Percentiles rank a stretch among this genome's conserved stretches.
phyloP scores from a whole-genome alignment of 495 filamentous ascomycete species.

The Barbatosphaeria neglecta region DNA sequence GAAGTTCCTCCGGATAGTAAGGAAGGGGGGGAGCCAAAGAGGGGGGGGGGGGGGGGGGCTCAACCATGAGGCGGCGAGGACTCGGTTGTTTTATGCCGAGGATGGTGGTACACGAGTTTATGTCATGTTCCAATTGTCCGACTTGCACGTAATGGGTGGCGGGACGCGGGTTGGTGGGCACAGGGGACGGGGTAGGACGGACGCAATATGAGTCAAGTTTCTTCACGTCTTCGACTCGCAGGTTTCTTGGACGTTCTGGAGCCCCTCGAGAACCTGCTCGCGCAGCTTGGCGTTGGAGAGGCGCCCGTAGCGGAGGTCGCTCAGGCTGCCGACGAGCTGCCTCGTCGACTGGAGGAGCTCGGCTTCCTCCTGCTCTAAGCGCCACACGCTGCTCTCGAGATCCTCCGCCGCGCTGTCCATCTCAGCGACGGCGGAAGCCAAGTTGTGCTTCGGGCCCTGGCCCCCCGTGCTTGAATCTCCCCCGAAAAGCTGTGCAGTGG shows the following conservation, averaged over 20 bases:
- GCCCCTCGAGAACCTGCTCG: constrained; percentile 51
- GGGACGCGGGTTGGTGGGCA: neutral
- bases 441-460: constrained; percentile 40
- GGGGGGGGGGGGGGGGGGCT: no score
- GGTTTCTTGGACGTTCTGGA: constrained; percentile 49
- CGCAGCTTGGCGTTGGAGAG: constrained; percentile 48
- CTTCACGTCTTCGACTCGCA: constrained; percentile 41
- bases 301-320: constrained; percentile 73
- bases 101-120: no score
- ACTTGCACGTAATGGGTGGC: no score
- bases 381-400: constrained; percentile 54
- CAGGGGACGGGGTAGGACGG: constrained; percentile 3
- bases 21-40: no score
- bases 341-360: constrained; percentile 48
- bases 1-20: no score
- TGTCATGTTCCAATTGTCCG: no score
- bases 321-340: constrained; percentile 56
- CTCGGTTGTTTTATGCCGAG: no score
- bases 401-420: constrained; percentile 55
- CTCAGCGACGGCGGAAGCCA: constrained; percentile 51
- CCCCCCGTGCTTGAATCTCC: constrained; percentile 24
- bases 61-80: no score
- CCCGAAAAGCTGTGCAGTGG: constrained; percentile 69
- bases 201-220: no score
- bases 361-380: constrained; percentile 52